Percentiles rank a stretch among this genome's conserved stretches.
Evolutionary conservation across 73 alveolate genomes (phyloP).

Genomic region (Paramecium octaurelia): DNA sequence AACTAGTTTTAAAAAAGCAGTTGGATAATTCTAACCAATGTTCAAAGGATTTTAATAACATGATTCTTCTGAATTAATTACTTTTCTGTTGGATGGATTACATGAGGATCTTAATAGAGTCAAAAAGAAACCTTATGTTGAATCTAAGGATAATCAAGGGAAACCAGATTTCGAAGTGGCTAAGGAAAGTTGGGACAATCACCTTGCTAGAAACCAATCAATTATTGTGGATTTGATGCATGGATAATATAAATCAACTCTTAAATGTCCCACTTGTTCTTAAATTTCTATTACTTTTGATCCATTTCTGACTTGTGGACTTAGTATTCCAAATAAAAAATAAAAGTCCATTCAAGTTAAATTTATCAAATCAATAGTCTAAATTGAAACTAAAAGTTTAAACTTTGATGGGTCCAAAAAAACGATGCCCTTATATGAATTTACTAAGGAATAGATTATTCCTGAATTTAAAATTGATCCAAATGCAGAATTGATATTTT

Average conservation of each 20-base stretch:
- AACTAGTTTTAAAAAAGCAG: conserved; percentile 48
- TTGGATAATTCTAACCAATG: conserved; percentile 54
- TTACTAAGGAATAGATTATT: not conserved
- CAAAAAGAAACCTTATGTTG: conserved; percentile 86
- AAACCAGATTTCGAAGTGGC: conserved; percentile 89
- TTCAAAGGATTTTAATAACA: conserved; percentile 54
- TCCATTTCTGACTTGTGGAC: conserved; percentile 86
- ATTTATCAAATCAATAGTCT: not conserved
- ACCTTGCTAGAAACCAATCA: conserved; percentile 89
- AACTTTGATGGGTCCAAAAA: not conserved
- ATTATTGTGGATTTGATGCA: conserved; percentile 93
- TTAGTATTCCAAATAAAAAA: conserved; percentile 86
- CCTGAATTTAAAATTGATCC: conserved; percentile 22
- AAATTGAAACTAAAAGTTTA: not conserved
- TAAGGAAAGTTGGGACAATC: conserved; percentile 87
- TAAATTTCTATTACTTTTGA: conserved; percentile 92
- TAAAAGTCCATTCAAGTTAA: conserved; percentile 11
- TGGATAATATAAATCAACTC: conserved; percentile 92
- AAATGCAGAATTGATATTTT: not conserved
- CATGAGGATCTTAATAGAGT: conserved; percentile 97
- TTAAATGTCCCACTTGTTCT: conserved; percentile 90
- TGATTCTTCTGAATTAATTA: conserved; percentile 80
- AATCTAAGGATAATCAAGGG: conserved; percentile 67
- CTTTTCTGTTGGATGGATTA: conserved; percentile 86
- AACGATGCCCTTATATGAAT: not conserved